These are phyloP conservation scores for Eucalyptus regnans DNA, from an alignment of 345 rosid species.

Conservation along the genomic window DNA sequence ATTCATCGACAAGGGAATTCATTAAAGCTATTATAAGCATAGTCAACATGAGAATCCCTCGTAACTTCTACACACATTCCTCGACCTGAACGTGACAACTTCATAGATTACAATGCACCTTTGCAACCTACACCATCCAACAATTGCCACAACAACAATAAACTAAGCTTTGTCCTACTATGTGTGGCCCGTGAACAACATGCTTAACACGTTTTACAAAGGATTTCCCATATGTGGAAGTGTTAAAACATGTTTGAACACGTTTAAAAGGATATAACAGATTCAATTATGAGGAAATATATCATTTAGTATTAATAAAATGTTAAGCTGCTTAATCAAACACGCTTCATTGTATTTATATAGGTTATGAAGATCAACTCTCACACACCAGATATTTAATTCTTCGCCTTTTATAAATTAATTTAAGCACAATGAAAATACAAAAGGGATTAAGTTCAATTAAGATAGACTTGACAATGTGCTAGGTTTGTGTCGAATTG, in stretches of 20 bases:
- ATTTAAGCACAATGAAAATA: neutral
- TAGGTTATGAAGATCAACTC: neutral
- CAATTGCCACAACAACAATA: neutral
- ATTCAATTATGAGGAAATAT: neutral
- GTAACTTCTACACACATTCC: neutral
- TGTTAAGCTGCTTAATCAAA: neutral
- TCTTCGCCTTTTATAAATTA: neutral
- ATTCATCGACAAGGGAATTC: neutral
- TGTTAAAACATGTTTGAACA: neutral
- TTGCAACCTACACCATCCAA: neutral
- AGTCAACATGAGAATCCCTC: neutral
- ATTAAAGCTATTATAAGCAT: neutral
- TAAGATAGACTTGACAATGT: neutral
- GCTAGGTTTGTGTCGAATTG: neutral
- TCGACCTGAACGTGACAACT: neutral
- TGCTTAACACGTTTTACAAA: neutral
- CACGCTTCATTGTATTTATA: neutral
- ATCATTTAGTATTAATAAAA: neutral
- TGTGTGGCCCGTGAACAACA: neutral
- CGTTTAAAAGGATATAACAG: neutral
- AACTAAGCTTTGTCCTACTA: neutral
- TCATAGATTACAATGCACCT: neutral
- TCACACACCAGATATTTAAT: neutral
- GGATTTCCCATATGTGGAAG: neutral
- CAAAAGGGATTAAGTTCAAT: neutral